Base-by-base conservation (phyloP, 352 stramenopile species). In the Phytophthora sp. region DNA sequence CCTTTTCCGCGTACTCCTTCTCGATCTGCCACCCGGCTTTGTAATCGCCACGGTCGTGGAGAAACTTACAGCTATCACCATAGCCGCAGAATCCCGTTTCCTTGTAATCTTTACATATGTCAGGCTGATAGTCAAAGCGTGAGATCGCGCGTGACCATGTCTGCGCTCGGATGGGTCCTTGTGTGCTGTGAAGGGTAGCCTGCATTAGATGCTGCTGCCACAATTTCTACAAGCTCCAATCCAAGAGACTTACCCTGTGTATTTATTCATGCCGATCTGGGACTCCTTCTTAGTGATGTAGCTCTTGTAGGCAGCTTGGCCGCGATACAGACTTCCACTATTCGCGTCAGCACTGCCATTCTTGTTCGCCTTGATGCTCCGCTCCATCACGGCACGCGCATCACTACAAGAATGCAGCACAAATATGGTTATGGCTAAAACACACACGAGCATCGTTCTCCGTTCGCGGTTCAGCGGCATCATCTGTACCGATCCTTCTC, bases 81-180 rank as follows among this genome's bases (percentile, higher is more conserved):
- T 98, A 99, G 38, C 97, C 97, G 66, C 97, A 99, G 74, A 99
- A 99, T 24, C 98, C 98, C 7, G 98, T 99, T 51, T 99, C 97
- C 63, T 99, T 99, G 84, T 99, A 99, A 76, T 99, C 98, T 72
- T 99, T 99, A 79, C 98, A 99, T 52, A 99, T 93, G 66, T 99
- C 96, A 2, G 96, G 95, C 73, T 90, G 79, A 77, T 99, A 99
- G 65, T 99, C 98, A 63, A 99, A 99, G 20, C 95, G 89, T 26
- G 79, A 97, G 45, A 98, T 99, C 18, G 94, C 93, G 6, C 97
- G 86, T 4, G 98, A 85, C 78, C 97, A 98, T 2, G 89, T 96
- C 33, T 98, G 85, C 16, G 96, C 96, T n/a, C 91, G 84, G 23
- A 99, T 97, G 6, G 97, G 97, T 7, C 96, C 97, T 62, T 97